Percentiles rank a stretch among this genome's conserved stretches.
These are phyloP conservation scores for Peniophora sp. DNA, from an alignment of 1,284 basidiomycete species.

Conservation along the genomic window DNA sequence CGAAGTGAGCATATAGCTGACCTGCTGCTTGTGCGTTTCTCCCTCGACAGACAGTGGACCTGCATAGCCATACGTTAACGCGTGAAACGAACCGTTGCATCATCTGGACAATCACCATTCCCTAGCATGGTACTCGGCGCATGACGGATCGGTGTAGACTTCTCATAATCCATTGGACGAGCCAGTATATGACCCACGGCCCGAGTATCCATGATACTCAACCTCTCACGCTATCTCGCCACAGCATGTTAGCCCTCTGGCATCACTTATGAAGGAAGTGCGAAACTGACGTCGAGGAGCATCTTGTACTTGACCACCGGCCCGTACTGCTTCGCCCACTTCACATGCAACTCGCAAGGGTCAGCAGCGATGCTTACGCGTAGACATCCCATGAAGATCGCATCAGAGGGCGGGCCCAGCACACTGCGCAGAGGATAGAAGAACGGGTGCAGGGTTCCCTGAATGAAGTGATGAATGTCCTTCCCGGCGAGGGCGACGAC, in stretches of 20 bases:
- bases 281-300: neutral
- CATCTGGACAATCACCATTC: constrained; percentile 24
- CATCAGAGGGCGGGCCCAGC: neutral
- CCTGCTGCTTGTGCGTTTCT: constrained; percentile 42
- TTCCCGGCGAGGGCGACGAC: neutral
- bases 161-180: constrained; percentile 39
- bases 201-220: constrained; percentile 32
- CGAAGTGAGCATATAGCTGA: constrained; percentile 1
- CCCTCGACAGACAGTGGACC: constrained; percentile 35
- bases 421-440: neutral
- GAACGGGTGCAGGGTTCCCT: neutral
- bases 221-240: neutral
- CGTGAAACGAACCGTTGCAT: neutral
- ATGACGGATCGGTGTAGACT: constrained; percentile 28
- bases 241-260: neutral
- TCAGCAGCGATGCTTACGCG: neutral
- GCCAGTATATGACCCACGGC: constrained; percentile 43
- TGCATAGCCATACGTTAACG: neutral
- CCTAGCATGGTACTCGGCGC: constrained; percentile 34
- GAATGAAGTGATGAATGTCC: neutral
- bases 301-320: constrained; percentile 1
- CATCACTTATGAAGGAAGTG: neutral
- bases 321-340: neutral
- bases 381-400: neutral
- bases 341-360: neutral